phyloP scores from a whole-genome alignment of 352 stramenopile genomes.

The Pythium volutum region DNA sequence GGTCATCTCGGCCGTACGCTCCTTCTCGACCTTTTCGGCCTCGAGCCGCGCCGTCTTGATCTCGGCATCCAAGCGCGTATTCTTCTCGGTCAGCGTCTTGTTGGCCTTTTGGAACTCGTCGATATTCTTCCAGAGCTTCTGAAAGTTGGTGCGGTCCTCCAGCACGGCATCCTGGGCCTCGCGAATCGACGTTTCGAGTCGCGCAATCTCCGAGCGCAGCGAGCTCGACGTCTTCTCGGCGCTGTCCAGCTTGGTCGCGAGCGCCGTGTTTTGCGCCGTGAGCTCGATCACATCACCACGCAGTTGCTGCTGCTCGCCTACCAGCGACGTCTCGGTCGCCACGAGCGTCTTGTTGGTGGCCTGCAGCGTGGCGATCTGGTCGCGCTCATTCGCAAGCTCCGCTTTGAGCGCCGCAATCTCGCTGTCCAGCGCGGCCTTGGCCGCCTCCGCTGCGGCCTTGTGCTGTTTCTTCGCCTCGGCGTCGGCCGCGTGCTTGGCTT shows the following conservation, averaged over 20 bases:
- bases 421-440: slow-evolving; percentile 6
- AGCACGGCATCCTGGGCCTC: slow-evolving; percentile 25
- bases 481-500: neutral
- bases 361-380: slow-evolving; percentile 13
- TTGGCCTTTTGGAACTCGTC: slow-evolving; percentile 26
- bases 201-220: slow-evolving; percentile 21
- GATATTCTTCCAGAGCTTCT: slow-evolving; percentile 28
- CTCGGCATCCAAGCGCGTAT: slow-evolving; percentile 18
- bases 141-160: slow-evolving; percentile 27
- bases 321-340: slow-evolving; percentile 10
- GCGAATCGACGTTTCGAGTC: slow-evolving; percentile 25
- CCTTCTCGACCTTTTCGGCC: slow-evolving; percentile 26
- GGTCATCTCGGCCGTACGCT: neutral
- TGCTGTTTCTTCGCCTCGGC: slow-evolving; percentile 19
- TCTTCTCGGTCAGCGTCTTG: slow-evolving; percentile 27
- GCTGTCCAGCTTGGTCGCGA: slow-evolving; percentile 23
- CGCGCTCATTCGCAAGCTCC: slow-evolving; percentile 16
- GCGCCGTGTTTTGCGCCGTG: slow-evolving; percentile 12
- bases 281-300: slow-evolving; percentile 4
- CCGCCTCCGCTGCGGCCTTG: slow-evolving; percentile 2
- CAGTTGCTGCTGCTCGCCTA: neutral
- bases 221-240: slow-evolving; percentile 17
- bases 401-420: slow-evolving; percentile 21
- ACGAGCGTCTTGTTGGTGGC: slow-evolving; percentile 18
- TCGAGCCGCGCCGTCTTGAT: slow-evolving; percentile 18